phyloP scores from a whole-genome alignment of 176 grass and related monocot genomes.

The Bolboschoenus planiculmis region DNA sequence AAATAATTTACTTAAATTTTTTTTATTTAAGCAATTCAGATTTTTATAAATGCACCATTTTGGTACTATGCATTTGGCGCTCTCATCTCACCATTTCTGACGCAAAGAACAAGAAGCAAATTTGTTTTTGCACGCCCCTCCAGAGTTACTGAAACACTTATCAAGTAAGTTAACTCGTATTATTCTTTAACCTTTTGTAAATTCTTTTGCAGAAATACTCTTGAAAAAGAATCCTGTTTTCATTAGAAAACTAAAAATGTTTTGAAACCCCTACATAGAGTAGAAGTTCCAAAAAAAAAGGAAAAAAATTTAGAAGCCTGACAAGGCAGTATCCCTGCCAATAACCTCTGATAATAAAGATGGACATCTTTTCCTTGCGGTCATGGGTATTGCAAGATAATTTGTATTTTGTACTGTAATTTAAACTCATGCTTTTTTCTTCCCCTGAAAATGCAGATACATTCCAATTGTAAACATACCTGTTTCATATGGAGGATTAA shows the following conservation, averaged over 20 bases:
- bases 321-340: neutral
- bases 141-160: conserved; percentile 83
- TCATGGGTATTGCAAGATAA: neutral
- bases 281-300: neutral
- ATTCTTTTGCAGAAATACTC: neutral
- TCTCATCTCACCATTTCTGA: conserved; percentile 78
- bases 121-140: conserved; percentile 71
- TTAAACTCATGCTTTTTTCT: neutral
- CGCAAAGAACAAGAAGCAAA: conserved; percentile 94
- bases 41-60: conserved; percentile 92
- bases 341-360: neutral
- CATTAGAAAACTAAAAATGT: neutral
- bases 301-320: neutral
- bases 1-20: neutral
- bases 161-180: conserved; percentile 49
- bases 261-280: neutral
- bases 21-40: conserved; percentile 31
- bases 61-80: conserved; percentile 92
- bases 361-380: neutral
- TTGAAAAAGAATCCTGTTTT: neutral
- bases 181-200: neutral
- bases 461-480: conserved; percentile 77
- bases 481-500: conserved; percentile 78
- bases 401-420: neutral
- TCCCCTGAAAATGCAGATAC: conserved; percentile 41